Evolutionary conservation across 2,329 filamentous ascomycete genomes (phyloP), one percentile per base, ranked within the genome.

Genomic region (Xylaria sp.): DNA sequence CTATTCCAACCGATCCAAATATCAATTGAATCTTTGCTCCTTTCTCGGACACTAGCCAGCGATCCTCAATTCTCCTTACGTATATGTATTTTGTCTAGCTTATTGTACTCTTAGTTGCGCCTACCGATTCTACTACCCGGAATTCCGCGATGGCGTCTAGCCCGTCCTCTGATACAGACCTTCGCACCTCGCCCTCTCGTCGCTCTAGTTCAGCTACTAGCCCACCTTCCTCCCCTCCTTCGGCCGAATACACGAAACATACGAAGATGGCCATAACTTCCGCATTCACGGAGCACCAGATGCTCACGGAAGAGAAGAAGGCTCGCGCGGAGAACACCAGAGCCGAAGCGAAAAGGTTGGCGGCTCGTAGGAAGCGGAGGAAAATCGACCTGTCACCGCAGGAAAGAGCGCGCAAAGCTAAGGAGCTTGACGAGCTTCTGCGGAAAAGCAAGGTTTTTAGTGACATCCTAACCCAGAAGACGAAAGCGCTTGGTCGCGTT

Each of bases 391-490:
- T 87, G 55, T 85, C 83, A 1, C 85, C 86, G 64, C 78, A 81
- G 0, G 87, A 90, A 69, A 81, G 86, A 0, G 86, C 89, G 54
- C 81, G 81, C 0, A 90, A 90, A 72, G 88, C 87, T 0, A 83
- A 82, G 51, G 86, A 90, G 65, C 79, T 91, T 0, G 87, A 90
- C 30, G 84, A 87, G 57, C 79, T 91, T 1, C 80, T 91, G 0
- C 82, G 81, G 50, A 88, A 90, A 74, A 89, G 86, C 56, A 86
- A 85, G 0, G 84, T 87, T 0, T 91, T 90, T 65, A 87, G 85
- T 24, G 86, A 89, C 45, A 89, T 90, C 9, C 75, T 91, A 1
- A 90, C 88, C 0, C 85, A 87, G 64, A 90, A 90, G 78, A 90
- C 89, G 0, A 84, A 89, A 58, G 88, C 86, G 0, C 81, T 91